Evolutionary conservation across 257 asterid species (phyloP), one percentile per base, ranked within the genome.

Genomic region (Hygrophila difformis): DNA sequence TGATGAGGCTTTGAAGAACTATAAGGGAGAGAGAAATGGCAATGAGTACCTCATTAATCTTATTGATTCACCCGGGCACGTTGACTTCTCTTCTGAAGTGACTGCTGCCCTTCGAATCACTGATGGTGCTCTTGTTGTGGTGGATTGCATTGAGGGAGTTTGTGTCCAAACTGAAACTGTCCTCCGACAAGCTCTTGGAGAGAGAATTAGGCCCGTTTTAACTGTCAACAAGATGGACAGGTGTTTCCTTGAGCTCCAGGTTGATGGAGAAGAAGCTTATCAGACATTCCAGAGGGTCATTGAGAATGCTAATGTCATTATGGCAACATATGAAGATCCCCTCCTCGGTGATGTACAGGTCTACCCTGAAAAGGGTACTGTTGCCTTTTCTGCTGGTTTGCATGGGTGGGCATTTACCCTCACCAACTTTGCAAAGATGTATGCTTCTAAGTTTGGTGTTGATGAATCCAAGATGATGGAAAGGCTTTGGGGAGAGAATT

Each of bases 181-280:
- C 18, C 75, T 69, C 8, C 61, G 75, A 10, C 71, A 69, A 49
- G 71, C 75, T 24, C 71, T 68, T 14, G 71, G 75, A 28, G 75
- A 68, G 54, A 68, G 75, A 55, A 58, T 68, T 29, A 21, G 54
- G 14, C 54, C 54, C 6, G 67, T 49, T 13, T 37, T 49, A 57
- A 65, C 66, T 7, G 68, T 69, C 1, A 63, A 69, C 67, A 69
- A 69, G 71, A 63, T 69, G 75, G 71, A 69, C 62, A 63, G 71
- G 50, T 63, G 71, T 41, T 59, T 69, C 48, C 71, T 69, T 41
- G 75, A 69, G 56, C 71, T 69, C n/a, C 68, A 69, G 52, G 68
- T 63, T 19, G 68, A 69, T 53, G 75, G 75, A 17, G 75, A 69
- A 24, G 71, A 69, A 49, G 75, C 75, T 5, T 69, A 69, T 48